These are phyloP conservation scores for Talaromyces adpressus DNA, from an alignment of 495 filamentous ascomycete species.

Conservation along the genomic window DNA sequence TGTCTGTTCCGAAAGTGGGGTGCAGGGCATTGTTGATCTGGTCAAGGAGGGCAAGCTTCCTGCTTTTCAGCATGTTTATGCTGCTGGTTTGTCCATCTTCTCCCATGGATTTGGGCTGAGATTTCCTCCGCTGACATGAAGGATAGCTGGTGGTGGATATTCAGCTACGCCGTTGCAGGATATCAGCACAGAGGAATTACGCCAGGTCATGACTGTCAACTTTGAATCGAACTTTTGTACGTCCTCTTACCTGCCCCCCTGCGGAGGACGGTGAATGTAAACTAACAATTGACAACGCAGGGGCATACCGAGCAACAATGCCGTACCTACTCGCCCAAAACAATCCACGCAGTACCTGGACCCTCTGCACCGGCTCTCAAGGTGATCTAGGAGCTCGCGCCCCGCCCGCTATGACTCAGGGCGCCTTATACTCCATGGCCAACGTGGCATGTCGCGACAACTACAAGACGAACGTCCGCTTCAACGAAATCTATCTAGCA, in stretches of 20 bases:
- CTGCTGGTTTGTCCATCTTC: conserved; percentile 19
- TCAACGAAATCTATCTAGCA: conserved; percentile 31
- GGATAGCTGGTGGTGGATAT: conserved; percentile 26
- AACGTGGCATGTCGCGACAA: conserved; percentile 27
- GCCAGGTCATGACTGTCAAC: conserved; percentile 19
- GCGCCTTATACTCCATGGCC: conserved; percentile 28
- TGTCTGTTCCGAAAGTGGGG: conserved; percentile 22
- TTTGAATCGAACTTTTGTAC: conserved; percentile 36
- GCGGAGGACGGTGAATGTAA: not conserved
- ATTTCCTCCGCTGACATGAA: not conserved
- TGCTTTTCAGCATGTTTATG: conserved; percentile 33
- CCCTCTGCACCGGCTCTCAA: conserved; percentile 30
- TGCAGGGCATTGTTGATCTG: conserved; percentile 29
- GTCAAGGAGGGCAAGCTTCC: conserved; percentile 30
- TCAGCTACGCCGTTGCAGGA: conserved; percentile 17
- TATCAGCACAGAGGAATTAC: conserved; percentile 19
- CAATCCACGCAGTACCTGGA: conserved; percentile 23
- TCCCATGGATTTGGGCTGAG: not conserved
- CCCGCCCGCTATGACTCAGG: conserved; percentile 26
- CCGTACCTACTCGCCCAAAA: conserved; percentile 30
- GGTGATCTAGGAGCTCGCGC: conserved; percentile 22
- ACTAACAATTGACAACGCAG: not conserved
- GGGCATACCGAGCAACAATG: conserved; percentile 31
- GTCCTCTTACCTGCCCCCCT: not conserved
- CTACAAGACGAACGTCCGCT: conserved; percentile 27